Conservation (phyloP, 495 filamentous ascomycete genomes). For the Aspergillus homomorphus region DNA sequence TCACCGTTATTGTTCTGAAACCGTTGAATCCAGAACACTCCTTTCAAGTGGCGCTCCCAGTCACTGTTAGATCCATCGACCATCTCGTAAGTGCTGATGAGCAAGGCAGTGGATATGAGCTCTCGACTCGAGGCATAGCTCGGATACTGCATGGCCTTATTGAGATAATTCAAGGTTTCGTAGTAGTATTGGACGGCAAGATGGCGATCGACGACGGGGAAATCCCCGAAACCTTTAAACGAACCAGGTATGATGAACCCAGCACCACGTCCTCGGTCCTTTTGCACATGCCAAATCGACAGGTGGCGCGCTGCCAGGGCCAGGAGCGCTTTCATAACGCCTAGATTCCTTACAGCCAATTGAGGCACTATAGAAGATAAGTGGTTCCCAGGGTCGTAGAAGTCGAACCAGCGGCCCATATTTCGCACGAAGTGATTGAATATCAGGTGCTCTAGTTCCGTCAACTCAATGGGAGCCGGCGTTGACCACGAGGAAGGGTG, state of each 20-base stretch:
- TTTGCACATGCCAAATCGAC: conserved; percentile 10
- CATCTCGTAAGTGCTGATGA: conserved; percentile 32
- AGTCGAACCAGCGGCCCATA: conserved; percentile 23
- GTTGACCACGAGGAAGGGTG: conserved; percentile 23
- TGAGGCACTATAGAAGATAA: conserved; percentile 23
- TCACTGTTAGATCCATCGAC: conserved; percentile 27
- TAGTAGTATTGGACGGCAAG: conserved; percentile 29
- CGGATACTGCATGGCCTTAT: conserved; percentile 26
- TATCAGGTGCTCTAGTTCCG: conserved; percentile 19
- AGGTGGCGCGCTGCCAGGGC: conserved; percentile 25
- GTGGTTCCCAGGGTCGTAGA: conserved; percentile 24
- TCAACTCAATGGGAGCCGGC: conserved; percentile 16
- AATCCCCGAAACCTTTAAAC: not conserved
- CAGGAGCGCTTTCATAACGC: conserved; percentile 29
- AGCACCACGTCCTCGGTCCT: not conserved
- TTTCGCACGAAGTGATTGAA: conserved; percentile 26
- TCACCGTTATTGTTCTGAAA: conserved; percentile 27
- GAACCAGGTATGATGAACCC: not conserved
- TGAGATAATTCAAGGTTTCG: conserved; percentile 28
- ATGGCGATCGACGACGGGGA: conserved; percentile 11
- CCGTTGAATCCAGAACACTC: conserved; percentile 30
- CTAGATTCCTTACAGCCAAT: conserved; percentile 25
- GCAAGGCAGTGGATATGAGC: conserved; percentile 24
- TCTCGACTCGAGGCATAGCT: conserved; percentile 24
- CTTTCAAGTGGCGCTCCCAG: conserved; percentile 31